phyloP scores from a whole-genome alignment of 2,329 filamentous ascomycete species.

The Arachnomyces sp. region DNA sequence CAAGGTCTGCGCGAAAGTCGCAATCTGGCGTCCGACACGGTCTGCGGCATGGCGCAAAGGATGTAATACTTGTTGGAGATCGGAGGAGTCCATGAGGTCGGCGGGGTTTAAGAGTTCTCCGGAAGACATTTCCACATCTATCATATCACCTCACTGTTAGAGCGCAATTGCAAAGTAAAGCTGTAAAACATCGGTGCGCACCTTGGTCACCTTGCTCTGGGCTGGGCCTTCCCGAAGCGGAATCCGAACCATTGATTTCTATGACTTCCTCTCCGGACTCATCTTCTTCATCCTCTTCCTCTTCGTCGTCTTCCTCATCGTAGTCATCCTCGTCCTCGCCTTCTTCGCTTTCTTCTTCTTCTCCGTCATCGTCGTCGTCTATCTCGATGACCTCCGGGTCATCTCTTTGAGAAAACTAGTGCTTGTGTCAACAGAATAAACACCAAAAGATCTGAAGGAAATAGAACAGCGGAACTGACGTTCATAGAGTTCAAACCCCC shows the following conservation, averaged over 20 bases:
- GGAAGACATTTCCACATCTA: too few relatives aligned
- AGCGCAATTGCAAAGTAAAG: too few relatives aligned
- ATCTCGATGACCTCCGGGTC: slow-evolving; percentile 34
- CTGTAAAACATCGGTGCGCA: slow-evolving; percentile 4
- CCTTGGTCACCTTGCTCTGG: slow-evolving; percentile 8
- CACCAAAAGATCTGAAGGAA: slow-evolving; percentile 7
- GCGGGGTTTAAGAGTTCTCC: slow-evolving; percentile 1
- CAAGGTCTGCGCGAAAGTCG: slow-evolving; percentile 74
- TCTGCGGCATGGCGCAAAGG: slow-evolving; percentile 59
- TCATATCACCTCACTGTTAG: too few relatives aligned
- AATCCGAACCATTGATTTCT: slow-evolving; percentile 22
- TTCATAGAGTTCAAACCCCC: slow-evolving; percentile 19
- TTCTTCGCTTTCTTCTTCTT: slow-evolving; percentile 5
- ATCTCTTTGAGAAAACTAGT: slow-evolving; percentile 4
- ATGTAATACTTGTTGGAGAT: slow-evolving; percentile 47
- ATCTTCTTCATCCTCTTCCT: slow-evolving; percentile 19
- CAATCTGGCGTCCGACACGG: slow-evolving; percentile 70
- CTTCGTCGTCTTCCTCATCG: slow-evolving; percentile 16
- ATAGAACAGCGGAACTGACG: slow-evolving; percentile 17
- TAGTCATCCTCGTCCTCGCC: slow-evolving; percentile 14
- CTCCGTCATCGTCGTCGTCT: slow-evolving; percentile 26
- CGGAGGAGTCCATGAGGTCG: slow-evolving; percentile 37
- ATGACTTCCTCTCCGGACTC: slow-evolving; percentile 20
- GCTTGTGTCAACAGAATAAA: slow-evolving; percentile 8
- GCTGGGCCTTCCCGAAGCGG: slow-evolving; percentile 9